Percentiles rank a stretch among this genome's conserved stretches.
These are phyloP conservation scores for Daldinia decipiens DNA, from an alignment of 495 filamentous ascomycete species.

Conservation along the genomic window DNA sequence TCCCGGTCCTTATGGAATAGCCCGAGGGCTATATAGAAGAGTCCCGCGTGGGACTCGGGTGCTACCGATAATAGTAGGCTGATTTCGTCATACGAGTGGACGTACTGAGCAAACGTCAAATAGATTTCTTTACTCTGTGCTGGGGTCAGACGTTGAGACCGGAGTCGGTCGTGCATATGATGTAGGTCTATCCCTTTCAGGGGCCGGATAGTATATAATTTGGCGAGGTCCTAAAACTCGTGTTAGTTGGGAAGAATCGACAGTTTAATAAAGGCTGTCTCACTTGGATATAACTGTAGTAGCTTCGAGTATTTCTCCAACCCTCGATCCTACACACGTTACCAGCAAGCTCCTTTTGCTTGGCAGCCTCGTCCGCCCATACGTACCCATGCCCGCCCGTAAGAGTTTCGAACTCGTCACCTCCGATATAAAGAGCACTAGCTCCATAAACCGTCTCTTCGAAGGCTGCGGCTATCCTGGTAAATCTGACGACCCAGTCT, in stretches of 20 bases:
- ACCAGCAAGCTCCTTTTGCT: slow-evolving; percentile 83
- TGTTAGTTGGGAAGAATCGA: slow-evolving; percentile 9
- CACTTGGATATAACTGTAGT: slow-evolving; percentile 93
- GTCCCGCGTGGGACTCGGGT: slow-evolving; percentile 85
- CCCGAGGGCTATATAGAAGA: slow-evolving; percentile 92
- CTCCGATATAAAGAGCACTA: slow-evolving; percentile 87
- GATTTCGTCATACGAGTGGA: slow-evolving; percentile 86
- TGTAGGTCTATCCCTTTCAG: slow-evolving; percentile 86
- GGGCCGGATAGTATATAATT: slow-evolving; percentile 72
- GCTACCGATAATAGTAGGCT: slow-evolving; percentile 87
- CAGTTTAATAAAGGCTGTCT: slow-evolving; percentile 13
- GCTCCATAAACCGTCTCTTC: slow-evolving; percentile 95
- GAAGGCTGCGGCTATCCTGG: slow-evolving; percentile 89
- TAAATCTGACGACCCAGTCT: slow-evolving; percentile 89
- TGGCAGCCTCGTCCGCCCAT: slow-evolving; percentile 84
- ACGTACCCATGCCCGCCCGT: slow-evolving; percentile 89
- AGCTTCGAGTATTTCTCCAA: slow-evolving; percentile 93
- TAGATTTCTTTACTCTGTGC: slow-evolving; percentile 82
- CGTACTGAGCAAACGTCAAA: slow-evolving; percentile 75
- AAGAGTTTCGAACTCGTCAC: slow-evolving; percentile 72
- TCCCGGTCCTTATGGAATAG: slow-evolving; percentile 90
- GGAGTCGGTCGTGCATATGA: slow-evolving; percentile 91
- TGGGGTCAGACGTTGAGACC: slow-evolving; percentile 76
- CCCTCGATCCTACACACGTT: slow-evolving; percentile 93
- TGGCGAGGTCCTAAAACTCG: slow-evolving; percentile 66